These are phyloP conservation scores for Aspergillus panamensis DNA, from an alignment of 495 filamentous ascomycete species.

Conservation along the genomic window DNA sequence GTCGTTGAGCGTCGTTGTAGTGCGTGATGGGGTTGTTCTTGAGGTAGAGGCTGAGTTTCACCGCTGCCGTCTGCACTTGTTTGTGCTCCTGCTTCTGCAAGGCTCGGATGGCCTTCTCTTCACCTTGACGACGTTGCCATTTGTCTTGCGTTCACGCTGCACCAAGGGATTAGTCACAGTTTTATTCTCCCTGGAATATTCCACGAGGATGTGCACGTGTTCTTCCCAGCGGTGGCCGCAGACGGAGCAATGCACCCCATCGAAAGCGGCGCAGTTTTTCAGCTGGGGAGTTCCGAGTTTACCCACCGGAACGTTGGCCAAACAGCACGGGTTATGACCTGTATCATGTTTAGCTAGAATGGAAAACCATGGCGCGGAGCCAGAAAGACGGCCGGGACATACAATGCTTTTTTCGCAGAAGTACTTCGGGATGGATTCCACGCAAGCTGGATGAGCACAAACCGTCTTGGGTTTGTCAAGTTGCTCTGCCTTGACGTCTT, in stretches of 20 bases:
- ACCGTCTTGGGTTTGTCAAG: constrained; percentile 10
- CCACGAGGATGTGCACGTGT: constrained; percentile 13
- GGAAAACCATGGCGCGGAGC: not conserved
- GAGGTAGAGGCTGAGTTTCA: constrained; percentile 6
- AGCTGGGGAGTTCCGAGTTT: constrained; percentile 12
- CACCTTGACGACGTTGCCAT: constrained; percentile 3
- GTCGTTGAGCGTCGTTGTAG: constrained; percentile 12
- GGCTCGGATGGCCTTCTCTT: constrained; percentile 4
- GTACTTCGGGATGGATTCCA: constrained; percentile 2
- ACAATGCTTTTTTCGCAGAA: constrained; percentile 10
- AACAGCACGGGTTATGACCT: constrained; percentile 11
- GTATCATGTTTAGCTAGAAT: not conserved
- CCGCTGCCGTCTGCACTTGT: constrained; percentile 5
- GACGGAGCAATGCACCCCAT: not conserved
- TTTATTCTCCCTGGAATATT: constrained; percentile 7
- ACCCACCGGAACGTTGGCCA: constrained; percentile 9
- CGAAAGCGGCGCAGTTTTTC: constrained; percentile 6
- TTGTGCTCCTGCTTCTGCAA: constrained; percentile 7
- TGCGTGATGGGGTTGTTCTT: constrained; percentile 13
- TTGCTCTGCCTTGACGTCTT: constrained; percentile 8
- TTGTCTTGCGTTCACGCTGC: constrained; percentile 2
- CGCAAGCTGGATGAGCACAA: constrained; percentile 1
- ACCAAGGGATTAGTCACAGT: constrained; percentile 1
- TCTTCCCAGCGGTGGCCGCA: constrained; percentile 9
- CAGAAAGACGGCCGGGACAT: not conserved